Base-by-base conservation (phyloP, 352 stramenopile species). In the Phytopythium vexans region DNA sequence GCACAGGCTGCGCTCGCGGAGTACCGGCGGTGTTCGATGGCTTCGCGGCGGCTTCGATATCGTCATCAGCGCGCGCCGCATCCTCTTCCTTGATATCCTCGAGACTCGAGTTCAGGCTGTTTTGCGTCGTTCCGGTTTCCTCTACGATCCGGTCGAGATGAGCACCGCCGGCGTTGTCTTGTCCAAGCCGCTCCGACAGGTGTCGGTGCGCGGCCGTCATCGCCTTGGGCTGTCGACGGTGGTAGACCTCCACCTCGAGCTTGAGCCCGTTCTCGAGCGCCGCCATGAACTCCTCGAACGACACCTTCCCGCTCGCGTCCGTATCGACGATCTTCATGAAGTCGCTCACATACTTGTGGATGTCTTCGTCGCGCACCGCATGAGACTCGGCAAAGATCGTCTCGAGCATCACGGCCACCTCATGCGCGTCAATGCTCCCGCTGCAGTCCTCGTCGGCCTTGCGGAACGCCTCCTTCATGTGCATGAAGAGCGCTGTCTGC, bases 391-490 rank as follows among this genome's bases (percentile, higher is more conserved):
- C 66, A 36, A 94, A 94, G 51, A 94, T 92, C 9, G 60, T 82
- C 50, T 88, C 71, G 3, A 93, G 63, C 80, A 93, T 88, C 16
- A 81, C 64, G 0, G 73, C 72, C 8, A 93, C 83, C 57, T 93
- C 83, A 32, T 90, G 77, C 0, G 78, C 79, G 38, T 93, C 77
- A 35, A 92, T 88, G 46, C 91, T 81, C 4, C 83, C 83, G 35
- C 79, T 91, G 58, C 83, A 88, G 39, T 93, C 83, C 51, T 76
- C 86, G 56, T 93, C 83, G 0, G 81, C 83, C 1, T 88, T 53
- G 10, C 83, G 75, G 58, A 93, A 93, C 0, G 83, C 83, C 50
- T 93, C 81, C 51, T 93, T 93, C 70, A 93, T 93, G 54, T 93
- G 83, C 83, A 93, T 89, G 56, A 92, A 93, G 51, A 93, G 63